phyloP scores from a whole-genome alignment of 1,139 yeast species.

The Maudiozyma humilis region DNA sequence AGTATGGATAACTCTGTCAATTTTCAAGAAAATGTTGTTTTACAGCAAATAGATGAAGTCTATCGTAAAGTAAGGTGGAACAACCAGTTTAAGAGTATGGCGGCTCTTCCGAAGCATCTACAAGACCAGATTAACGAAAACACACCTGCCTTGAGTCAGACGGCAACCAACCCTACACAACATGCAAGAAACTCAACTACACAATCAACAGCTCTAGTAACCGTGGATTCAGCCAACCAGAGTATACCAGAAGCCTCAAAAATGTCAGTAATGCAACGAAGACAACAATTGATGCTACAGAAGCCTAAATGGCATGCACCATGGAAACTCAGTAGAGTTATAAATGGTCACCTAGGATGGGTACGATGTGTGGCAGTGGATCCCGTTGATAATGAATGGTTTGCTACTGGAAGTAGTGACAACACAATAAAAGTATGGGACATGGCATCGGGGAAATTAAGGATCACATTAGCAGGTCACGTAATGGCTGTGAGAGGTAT shows the following conservation, averaged over 20 bases:
- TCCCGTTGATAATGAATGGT: constrained; percentile 76
- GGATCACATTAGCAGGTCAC: constrained; percentile 80
- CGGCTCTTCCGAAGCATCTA: constrained; percentile 23
- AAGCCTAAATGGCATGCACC: constrained; percentile 47
- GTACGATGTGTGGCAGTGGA: constrained; percentile 73
- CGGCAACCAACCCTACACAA: too few relatives aligned
- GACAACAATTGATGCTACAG: constrained; percentile 19
- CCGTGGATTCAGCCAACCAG: neutral
- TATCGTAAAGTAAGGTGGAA: constrained; percentile 26
- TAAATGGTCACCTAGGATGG: constrained; percentile 93
- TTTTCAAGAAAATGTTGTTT: constrained; percentile 2
- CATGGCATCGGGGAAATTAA: constrained; percentile 60
- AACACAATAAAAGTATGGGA: constrained; percentile 90
- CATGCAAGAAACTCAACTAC: neutral
- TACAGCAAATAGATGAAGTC: constrained; percentile 15
- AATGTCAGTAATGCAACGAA: constrained; percentile 20
- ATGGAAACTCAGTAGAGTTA: constrained; percentile 67
- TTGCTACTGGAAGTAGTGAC: constrained; percentile 86
- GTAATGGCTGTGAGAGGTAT: constrained; percentile 80
- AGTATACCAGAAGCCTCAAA: neutral
- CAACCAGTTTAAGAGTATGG: constrained; percentile 25
- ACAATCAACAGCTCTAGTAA: neutral
- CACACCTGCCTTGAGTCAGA: neutral
- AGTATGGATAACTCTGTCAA: constrained; percentile 6
- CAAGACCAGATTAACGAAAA: constrained; percentile 18